Evolutionary conservation across 2,329 filamentous ascomycete species (phyloP).

Genomic region (Epichloe festucae): DNA sequence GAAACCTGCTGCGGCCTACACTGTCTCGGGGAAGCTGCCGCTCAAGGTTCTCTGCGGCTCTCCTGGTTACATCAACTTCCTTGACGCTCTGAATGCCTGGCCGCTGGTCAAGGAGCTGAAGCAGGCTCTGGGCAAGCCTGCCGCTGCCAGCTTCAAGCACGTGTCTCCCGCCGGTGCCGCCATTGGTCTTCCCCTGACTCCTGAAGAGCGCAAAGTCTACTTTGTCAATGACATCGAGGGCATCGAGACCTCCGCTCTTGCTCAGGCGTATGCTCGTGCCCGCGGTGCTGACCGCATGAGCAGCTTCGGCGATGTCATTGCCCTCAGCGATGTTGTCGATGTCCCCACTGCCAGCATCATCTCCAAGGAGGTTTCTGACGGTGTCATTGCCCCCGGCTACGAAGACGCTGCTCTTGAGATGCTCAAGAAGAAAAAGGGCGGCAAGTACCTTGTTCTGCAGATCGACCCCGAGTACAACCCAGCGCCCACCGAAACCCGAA

Average conservation of each 20-base stretch:
- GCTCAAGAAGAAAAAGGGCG: conserved; percentile 94
- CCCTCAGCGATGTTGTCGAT: conserved; percentile 82
- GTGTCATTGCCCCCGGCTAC: conserved; percentile 85
- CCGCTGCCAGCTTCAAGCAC: conserved; percentile 97
- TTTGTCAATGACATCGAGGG: conserved; percentile 94
- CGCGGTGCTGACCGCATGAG: conserved; percentile 97
- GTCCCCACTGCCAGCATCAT: conserved; percentile 94
- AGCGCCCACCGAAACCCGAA: conserved; percentile 67
- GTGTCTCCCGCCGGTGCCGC: conserved; percentile 94
- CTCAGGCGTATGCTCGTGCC: conserved; percentile 90
- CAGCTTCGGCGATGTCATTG: conserved; percentile 94
- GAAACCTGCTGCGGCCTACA: conserved; percentile 83
- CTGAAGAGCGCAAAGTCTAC: conserved; percentile 91
- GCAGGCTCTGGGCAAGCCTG: conserved; percentile 72
- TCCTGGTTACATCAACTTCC: conserved; percentile 93
- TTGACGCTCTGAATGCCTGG: conserved; percentile 95
- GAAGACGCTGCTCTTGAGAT: conserved; percentile 76
- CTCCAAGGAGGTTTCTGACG: conserved; percentile 93
- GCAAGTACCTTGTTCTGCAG: conserved; percentile 89
- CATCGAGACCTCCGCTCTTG: conserved; percentile 72
- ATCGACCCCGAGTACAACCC: conserved; percentile 84
- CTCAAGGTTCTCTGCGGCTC: conserved; percentile 87
- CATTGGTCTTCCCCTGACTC: conserved; percentile 75
- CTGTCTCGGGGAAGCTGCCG: conserved; percentile 59
- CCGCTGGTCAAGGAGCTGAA: conserved; percentile 93